Evolutionary conservation across 805 yeast genomes (phyloP), one percentile per base, ranked within the genome.

Genomic region (Suhomyces sp.): DNA sequence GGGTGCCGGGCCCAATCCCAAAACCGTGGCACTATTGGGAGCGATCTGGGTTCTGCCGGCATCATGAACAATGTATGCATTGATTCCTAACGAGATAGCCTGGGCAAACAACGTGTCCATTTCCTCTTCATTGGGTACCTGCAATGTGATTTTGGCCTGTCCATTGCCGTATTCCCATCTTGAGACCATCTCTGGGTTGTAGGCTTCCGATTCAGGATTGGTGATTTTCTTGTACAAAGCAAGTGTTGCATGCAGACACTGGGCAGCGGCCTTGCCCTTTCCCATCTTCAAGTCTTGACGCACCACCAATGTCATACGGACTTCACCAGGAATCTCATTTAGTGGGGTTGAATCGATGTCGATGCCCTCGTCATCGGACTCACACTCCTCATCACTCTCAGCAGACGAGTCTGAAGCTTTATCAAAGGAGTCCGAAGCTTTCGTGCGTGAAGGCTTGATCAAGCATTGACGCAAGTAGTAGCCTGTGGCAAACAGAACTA

Each of bases 1-100:
- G 20, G 98, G 97, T 17, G 97, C 98, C 1, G 99, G 99, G 0
- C 99, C 99, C 24, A 94, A 66, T 1, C 98, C 99, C n/a, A 94
- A 71, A 1, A 94, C 98, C 0, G 99, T 94, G 2, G 96, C 96
- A 53, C 94, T 85, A 0, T 98, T 98, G 5, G 97, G 87, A n/a
- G 89, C 96, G 47, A 94, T 83, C 67, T 94, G 97, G 0, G 99
- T 93, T 60, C 97, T 80, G 3, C 99, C 99, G 22, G 99, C 99
- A 71, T 94, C 99, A 60, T 87, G 96, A 37, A 94, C 90, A 5
- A 89, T 80, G 57, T 84, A 81, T 2, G 93, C 82, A 60, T 90
- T 87, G 15, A 94, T 80, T 6, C 92, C 92, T 50, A 88, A 62
- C 2, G 90, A 82, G 35, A 88, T 79, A 1, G 97, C 97, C 61